These are phyloP conservation scores for Coemansia sp. DNA, from an alignment of 192 early-diverging fungal species.

Conservation along the genomic window DNA sequence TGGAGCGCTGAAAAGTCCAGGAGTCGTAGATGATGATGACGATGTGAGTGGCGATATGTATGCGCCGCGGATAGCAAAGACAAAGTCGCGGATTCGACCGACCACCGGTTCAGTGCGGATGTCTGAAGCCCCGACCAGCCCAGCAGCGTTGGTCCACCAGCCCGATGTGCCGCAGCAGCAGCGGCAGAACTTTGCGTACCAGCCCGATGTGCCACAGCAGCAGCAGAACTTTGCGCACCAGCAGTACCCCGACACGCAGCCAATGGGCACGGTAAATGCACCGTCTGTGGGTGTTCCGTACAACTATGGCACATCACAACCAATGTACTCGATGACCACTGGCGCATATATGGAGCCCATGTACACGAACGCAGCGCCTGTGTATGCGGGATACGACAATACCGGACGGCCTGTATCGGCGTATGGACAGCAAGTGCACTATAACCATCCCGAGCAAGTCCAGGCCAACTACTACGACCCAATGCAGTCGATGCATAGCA, in stretches of 20 bases:
- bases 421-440: neutral
- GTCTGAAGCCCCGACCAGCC: neutral
- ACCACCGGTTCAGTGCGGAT: constrained; percentile 8
- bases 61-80: constrained; percentile 25
- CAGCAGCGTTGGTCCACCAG: neutral
- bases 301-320: neutral
- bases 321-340: neutral
- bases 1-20: constrained; percentile 21
- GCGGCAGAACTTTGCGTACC: neutral
- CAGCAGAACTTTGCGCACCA: neutral
- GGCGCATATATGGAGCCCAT: neutral
- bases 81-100: constrained; percentile 35
- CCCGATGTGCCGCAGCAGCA: constrained; percentile 3
- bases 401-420: neutral
- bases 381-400: neutral
- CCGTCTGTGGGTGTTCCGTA: neutral
- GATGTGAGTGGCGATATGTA: constrained; percentile 15
- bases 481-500: constrained; percentile 7
- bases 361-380: neutral
- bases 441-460: constrained; percentile 10
- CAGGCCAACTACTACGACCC: constrained; percentile 31
- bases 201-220: neutral
- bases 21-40: constrained; percentile 6
- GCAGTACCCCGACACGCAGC: neutral
- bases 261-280: neutral